Conservation (phyloP, 345 rosid species). For the Citrus australasica region DNA sequence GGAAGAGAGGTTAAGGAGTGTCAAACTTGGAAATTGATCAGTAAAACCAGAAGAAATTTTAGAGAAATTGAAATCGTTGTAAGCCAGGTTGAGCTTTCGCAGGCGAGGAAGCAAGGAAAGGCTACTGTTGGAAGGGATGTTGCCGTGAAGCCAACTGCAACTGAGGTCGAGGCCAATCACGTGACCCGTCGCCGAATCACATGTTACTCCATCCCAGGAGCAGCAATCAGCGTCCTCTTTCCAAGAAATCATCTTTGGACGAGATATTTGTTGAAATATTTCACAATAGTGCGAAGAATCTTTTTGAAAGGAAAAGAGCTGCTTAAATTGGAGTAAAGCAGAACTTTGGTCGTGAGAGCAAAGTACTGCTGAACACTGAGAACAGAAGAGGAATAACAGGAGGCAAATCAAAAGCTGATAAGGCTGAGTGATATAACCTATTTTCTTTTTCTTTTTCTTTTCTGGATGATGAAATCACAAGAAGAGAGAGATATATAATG, state of each 20-base stretch:
- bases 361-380: too few relatives aligned
- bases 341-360: too few relatives aligned
- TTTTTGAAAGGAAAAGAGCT: too few relatives aligned
- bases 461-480: too few relatives aligned
- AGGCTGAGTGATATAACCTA: too few relatives aligned
- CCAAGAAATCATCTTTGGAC: neutral
- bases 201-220: constrained; percentile 8
- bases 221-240: neutral
- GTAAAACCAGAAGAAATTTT: constrained; percentile 1
- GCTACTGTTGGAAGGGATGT: constrained; percentile 13
- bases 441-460: too few relatives aligned
- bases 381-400: too few relatives aligned
- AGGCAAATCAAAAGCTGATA: too few relatives aligned
- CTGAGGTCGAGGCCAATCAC: constrained; percentile 24
- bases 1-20: neutral
- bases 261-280: fast-evolving
- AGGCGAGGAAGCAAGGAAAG: constrained; percentile 18
- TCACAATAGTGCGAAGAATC: fast-evolving
- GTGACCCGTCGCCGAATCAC: constrained; percentile 21
- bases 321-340: too few relatives aligned
- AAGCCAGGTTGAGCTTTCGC: constrained; percentile 23
- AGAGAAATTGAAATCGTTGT: constrained; percentile 15
- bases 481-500: too few relatives aligned
- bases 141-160: constrained; percentile 1
- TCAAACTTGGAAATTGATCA: neutral